Base-by-base conservation (phyloP, 2,329 filamentous ascomycete genomes). In the Cladosporium sp. region DNA sequence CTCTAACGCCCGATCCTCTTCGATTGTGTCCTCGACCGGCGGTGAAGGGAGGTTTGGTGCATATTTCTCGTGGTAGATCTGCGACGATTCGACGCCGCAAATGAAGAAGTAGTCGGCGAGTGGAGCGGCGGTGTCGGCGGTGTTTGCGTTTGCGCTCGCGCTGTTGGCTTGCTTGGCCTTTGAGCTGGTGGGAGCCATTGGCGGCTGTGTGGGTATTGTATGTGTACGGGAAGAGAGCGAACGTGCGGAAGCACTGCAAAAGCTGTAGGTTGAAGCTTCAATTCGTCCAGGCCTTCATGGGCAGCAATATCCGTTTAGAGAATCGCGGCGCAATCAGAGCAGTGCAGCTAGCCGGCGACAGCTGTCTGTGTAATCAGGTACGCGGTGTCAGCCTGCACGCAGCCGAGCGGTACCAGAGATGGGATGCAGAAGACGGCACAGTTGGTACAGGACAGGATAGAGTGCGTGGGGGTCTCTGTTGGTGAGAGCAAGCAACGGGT, bases 81-180 rank as follows among this genome's bases (percentile, higher is more conserved):
- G 81, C 14, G 81, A 78, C 41, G 81, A 83, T 75, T 84, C 82
- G 68, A 84, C 83, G 68, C 83, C 83, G 64, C 79, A 80, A 67
- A 89, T 89, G 83, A 88, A 89, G 77, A 89, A 89, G 77, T 87
- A 88, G 76, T 89, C 87, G 72, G 87, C 87, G 64, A 89, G 83
- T 65, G 87, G 87, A 64, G 81, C 80, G 67, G 82, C 81, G 57
- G 74, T 75, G 68, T 76, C 74, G 67, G 72, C 72, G 67, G 61
- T 59, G 32, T 65, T 65, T 34, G 55, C 63, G 26, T 65, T 65
- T 41, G 54, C 44, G 61, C 61, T 64, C 41, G 57, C 44, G 24
- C 44, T 59, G 54, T 34, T 59, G 63, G 63, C 49, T 34, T 38
- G 41, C 57, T 47, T 58, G 34, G 63, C 55, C 44, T 41, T 52